A percentile compares a stretch with the other conserved stretches of the same genome.
These are phyloP conservation scores for Nakaseomyces kungkrabaensis DNA, from an alignment of 1,139 yeast species.

Conservation along the genomic window DNA sequence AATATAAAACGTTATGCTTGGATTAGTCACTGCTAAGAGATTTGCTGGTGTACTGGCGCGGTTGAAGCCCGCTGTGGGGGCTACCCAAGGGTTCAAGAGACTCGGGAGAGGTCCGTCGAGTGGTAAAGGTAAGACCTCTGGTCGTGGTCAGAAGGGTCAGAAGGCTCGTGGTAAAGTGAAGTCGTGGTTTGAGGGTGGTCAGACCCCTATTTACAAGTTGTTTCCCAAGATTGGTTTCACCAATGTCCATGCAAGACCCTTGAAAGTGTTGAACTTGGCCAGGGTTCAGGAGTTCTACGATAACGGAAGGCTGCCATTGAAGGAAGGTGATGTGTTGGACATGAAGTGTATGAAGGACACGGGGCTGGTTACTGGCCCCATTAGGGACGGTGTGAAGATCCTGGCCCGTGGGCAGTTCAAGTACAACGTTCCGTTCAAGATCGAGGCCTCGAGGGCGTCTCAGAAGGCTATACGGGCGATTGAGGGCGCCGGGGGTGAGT, in stretches of 20 bases:
- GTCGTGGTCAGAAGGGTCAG: slow-evolving; percentile 98
- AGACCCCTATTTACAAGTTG: slow-evolving; percentile 80
- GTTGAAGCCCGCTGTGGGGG: slow-evolving; percentile 31
- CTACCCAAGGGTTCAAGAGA: slow-evolving; percentile 45
- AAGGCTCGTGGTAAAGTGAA: slow-evolving; percentile 89
- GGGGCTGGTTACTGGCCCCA: slow-evolving; percentile 62
- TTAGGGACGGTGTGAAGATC: slow-evolving; percentile 74
- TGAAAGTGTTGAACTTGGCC: slow-evolving; percentile 46
- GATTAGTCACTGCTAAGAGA: slow-evolving; percentile 2
- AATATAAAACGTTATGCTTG: not conserved
- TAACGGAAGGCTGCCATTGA: slow-evolving; percentile 57
- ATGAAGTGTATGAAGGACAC: slow-evolving; percentile 63
- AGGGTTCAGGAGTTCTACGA: slow-evolving; percentile 55
- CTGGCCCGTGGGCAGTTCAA: slow-evolving; percentile 56
- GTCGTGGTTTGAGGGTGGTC: slow-evolving; percentile 98
- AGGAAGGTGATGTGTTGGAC: slow-evolving; percentile 45
- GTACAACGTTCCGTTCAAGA: slow-evolving; percentile 51
- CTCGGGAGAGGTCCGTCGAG: slow-evolving; percentile 97
- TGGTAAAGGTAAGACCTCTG: slow-evolving; percentile 87
- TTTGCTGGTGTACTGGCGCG: slow-evolving; percentile 28
- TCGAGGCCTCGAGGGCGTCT: slow-evolving; percentile 81
- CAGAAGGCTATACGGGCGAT: slow-evolving; percentile 61
- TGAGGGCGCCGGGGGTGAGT: slow-evolving; percentile 62
- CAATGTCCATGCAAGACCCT: slow-evolving; percentile 42
- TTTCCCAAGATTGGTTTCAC: slow-evolving; percentile 89